Conservation (phyloP, 805 yeast genomes). For the Candida suzukii region DNA sequence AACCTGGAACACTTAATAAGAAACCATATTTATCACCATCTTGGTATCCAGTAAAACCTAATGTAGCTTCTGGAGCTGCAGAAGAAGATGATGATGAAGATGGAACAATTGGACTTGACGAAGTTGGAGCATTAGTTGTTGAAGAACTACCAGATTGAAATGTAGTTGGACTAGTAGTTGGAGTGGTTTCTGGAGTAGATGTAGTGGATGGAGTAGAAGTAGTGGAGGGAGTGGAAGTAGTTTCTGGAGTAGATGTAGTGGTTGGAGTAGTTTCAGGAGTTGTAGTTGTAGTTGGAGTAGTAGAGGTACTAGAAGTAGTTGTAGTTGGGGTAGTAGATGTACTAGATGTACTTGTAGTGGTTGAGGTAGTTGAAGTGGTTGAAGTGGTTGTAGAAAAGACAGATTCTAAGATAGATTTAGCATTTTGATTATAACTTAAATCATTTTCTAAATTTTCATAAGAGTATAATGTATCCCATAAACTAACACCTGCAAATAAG, state of each 20-base stretch:
- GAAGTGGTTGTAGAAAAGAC: background rate
- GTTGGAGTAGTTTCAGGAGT: background rate
- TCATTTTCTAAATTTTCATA: background rate
- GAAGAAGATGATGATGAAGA: background rate
- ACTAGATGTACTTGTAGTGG: background rate
- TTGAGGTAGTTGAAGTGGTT: background rate
- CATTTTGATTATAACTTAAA: background rate
- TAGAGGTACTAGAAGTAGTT: background rate
- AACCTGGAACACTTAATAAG: background rate
- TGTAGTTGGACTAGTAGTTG: background rate
- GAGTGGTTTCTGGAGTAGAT: background rate
- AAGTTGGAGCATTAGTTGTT: background rate
- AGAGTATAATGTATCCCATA: background rate
- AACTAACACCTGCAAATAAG: background rate
- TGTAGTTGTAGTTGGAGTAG: background rate
- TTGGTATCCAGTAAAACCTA: background rate
- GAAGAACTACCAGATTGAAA: background rate
- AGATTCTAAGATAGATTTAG: background rate
- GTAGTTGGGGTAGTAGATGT: background rate
- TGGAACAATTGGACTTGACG: background rate
- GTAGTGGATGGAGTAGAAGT: background rate
- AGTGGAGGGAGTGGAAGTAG: background rate
- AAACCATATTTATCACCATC: background rate
- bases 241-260: background rate
- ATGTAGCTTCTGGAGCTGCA: background rate